Evolutionary conservation across 441 rosid genomes (phyloP).

Genomic region (Isatis lusitanica): DNA sequence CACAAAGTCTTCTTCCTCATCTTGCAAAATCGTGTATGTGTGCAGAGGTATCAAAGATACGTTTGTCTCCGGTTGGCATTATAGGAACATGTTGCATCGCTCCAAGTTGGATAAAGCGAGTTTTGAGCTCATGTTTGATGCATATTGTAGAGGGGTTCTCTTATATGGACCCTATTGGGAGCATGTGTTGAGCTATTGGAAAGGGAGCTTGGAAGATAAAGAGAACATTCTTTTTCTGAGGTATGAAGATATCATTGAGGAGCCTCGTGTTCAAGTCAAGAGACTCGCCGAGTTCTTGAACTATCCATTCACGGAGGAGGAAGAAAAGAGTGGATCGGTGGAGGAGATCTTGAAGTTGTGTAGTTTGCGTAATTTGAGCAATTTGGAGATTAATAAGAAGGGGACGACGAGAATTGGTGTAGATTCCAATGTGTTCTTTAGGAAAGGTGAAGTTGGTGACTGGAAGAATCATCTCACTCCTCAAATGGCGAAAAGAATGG

Average conservation of each 20-base stretch:
- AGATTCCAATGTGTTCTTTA: slow-evolving; percentile 41
- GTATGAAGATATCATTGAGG: slow-evolving; percentile 49
- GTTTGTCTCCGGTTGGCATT: slow-evolving; percentile 40
- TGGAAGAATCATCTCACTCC: slow-evolving; percentile 44
- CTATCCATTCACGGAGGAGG: slow-evolving; percentile 44
- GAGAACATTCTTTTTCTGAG: slow-evolving; percentile 46
- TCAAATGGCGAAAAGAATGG: slow-evolving; percentile 47
- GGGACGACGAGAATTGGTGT: slow-evolving; percentile 41
- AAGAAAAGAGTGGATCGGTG: slow-evolving; percentile 36
- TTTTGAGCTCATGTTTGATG: slow-evolving; percentile 42
- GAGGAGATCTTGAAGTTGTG: slow-evolving; percentile 52
- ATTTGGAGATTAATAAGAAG: slow-evolving; percentile 49
- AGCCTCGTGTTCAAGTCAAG: slow-evolving; percentile 37
- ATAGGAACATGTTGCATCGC: slow-evolving; percentile 20
- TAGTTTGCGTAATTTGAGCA: slow-evolving; percentile 51
- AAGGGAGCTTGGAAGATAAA: slow-evolving; percentile 44
- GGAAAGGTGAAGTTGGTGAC: slow-evolving; percentile 61
- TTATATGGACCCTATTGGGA: slow-evolving; percentile 64
- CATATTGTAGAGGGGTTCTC: slow-evolving; percentile 45
- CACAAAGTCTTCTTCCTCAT: slow-evolving; percentile 8
- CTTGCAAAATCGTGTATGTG: slow-evolving; percentile 39
- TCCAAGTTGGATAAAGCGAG: slow-evolving; percentile 34
- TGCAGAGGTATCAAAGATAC: slow-evolving; percentile 39
- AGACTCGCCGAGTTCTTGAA: slow-evolving; percentile 48
- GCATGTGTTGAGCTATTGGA: slow-evolving; percentile 53